phyloP scores from a whole-genome alignment of 495 filamentous ascomycete species.

The Saxispiralis lemnorum region DNA sequence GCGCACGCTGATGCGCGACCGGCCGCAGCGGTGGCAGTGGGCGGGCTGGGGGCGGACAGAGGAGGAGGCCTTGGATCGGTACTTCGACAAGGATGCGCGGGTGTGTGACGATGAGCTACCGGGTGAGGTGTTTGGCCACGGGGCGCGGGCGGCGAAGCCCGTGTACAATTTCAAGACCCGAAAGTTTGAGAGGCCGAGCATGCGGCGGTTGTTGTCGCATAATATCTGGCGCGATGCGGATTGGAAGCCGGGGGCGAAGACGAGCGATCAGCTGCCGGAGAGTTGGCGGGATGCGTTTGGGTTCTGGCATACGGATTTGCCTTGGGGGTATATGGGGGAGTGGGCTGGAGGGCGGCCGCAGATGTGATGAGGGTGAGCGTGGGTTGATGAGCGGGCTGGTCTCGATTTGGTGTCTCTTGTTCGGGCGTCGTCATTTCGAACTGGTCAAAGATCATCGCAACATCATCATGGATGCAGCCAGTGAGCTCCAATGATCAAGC shows the following conservation, averaged over 20 bases:
- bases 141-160: not conserved
- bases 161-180: conserved; percentile 8
- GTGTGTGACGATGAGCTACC: not conserved
- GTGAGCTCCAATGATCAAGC: too few relatives aligned
- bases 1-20: conserved; percentile 9
- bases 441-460: too few relatives aligned
- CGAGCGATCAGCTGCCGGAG: conserved; percentile 1
- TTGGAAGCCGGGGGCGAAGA: conserved; percentile 3
- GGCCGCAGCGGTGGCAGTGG: conserved; percentile 10
- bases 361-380: not conserved
- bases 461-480: too few relatives aligned
- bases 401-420: not conserved
- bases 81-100: conserved; percentile 4
- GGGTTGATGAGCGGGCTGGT: not conserved
- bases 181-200: conserved; percentile 1
- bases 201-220: not conserved
- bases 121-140: not conserved
- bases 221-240: conserved; percentile 7
- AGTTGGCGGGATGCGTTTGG: not conserved
- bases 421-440: not conserved
- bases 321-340: not conserved
- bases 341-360: conserved; percentile 4
- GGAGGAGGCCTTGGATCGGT: not conserved
- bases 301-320: conserved; percentile 3
- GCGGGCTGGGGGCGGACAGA: conserved; percentile 1